Evolutionary conservation across 495 filamentous ascomycete genomes (phyloP).

Genomic region (Penicillium pulvis): DNA sequence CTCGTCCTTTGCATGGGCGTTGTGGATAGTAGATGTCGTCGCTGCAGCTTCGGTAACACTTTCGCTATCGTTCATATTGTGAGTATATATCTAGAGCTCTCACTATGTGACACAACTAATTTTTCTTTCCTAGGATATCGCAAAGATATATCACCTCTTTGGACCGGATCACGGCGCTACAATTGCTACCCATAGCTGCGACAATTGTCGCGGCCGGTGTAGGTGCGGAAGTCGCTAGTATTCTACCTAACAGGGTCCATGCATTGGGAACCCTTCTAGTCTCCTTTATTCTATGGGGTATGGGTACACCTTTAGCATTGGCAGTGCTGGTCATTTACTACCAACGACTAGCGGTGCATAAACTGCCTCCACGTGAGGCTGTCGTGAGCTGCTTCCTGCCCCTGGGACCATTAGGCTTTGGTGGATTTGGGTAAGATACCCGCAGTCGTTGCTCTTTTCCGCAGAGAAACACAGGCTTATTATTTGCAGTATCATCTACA

Average conservation of each 20-base stretch:
- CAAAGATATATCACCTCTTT: slow-evolving; percentile 42
- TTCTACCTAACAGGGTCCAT: slow-evolving; percentile 26
- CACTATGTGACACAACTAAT: neutral
- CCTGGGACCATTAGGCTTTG: slow-evolving; percentile 49
- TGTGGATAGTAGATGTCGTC: slow-evolving; percentile 51
- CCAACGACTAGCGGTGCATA: slow-evolving; percentile 47
- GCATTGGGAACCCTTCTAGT: slow-evolving; percentile 44
- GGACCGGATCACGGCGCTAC: slow-evolving; percentile 46
- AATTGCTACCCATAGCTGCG: slow-evolving; percentile 49
- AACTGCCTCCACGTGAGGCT: slow-evolving; percentile 46
- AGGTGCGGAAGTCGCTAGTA: slow-evolving; percentile 41
- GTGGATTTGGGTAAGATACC: slow-evolving; percentile 41
- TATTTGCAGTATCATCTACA: slow-evolving; percentile 35
- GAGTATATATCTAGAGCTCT: neutral
- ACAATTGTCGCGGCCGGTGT: slow-evolving; percentile 49
- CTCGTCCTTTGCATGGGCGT: slow-evolving; percentile 38
- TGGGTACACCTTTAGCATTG: slow-evolving; percentile 45
- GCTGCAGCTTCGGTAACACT: slow-evolving; percentile 40
- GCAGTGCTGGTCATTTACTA: slow-evolving; percentile 50
- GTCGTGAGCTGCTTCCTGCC: slow-evolving; percentile 52
- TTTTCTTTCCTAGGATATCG: slow-evolving; percentile 27
- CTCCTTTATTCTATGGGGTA: slow-evolving; percentile 50
- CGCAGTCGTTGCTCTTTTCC: neutral
- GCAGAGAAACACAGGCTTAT: neutral
- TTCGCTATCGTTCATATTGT: slow-evolving; percentile 48